Percentiles rank a stretch among this genome's conserved stretches.
These are phyloP conservation scores for Aspergillus unguis DNA, from an alignment of 2,329 filamentous ascomycete species.

Conservation along the genomic window DNA sequence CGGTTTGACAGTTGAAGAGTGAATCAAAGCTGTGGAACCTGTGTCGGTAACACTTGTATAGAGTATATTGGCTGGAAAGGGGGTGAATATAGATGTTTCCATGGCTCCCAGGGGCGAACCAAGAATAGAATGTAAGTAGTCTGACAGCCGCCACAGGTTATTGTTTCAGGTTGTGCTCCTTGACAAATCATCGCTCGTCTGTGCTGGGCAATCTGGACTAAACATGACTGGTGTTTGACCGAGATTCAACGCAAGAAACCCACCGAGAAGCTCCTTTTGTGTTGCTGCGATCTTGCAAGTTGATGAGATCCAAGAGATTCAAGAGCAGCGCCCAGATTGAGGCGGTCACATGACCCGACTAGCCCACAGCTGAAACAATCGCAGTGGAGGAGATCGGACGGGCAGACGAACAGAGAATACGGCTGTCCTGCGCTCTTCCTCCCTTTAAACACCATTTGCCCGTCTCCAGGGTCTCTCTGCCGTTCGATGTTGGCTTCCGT, in stretches of 20 bases:
- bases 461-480: background rate
- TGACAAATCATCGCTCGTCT: slow-evolving; percentile 19
- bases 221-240: background rate
- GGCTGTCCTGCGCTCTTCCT: background rate
- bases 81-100: background rate
- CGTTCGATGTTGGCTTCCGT: slow-evolving; percentile 7
- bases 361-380: slow-evolving; percentile 7
- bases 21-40: slow-evolving; percentile 4
- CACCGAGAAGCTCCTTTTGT: background rate
- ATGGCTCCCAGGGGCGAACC: slow-evolving; percentile 7
- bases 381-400: slow-evolving; percentile 1
- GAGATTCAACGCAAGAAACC: background rate
- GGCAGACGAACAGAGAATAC: background rate
- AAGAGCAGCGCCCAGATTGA: background rate
- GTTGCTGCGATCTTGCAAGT: background rate
- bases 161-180: slow-evolving; percentile 21
- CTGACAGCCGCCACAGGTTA: slow-evolving; percentile 12
- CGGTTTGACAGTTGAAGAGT: background rate
- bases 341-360: background rate
- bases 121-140: slow-evolving; percentile 8
- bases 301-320: background rate
- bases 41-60: background rate
- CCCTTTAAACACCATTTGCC: background rate
- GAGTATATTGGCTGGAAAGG: background rate
- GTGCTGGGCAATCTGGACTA: slow-evolving; percentile 1